Conservation (phyloP, 1,139 yeast genomes). For the Wickerhamomyces sp. region DNA sequence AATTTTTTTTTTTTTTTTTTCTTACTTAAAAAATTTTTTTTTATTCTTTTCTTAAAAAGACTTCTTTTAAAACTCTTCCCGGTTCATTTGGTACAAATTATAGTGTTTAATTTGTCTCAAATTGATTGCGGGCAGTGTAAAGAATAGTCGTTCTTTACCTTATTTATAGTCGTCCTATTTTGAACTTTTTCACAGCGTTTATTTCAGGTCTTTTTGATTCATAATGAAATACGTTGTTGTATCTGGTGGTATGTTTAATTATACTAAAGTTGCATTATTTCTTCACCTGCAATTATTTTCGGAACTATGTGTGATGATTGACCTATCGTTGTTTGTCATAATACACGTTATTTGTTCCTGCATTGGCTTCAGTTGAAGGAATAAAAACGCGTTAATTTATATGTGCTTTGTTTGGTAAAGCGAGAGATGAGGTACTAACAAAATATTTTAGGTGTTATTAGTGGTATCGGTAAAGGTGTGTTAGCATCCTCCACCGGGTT, state of each 20-base stretch:
- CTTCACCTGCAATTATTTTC: too few relatives aligned
- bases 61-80: not conserved
- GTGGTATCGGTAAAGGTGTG: slow-evolving; percentile 99
- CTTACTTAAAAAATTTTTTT: not conserved
- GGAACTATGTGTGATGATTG: not conserved
- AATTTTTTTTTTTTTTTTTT: not conserved
- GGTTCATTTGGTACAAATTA: not conserved
- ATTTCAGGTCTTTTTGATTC: not conserved
- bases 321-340: not conserved
- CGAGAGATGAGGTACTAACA: not conserved
- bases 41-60: not conserved
- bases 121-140: slow-evolving; percentile 1
- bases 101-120: not conserved
- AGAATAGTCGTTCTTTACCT: slow-evolving; percentile 2
- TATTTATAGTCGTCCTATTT: not conserved
- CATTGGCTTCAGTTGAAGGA: not conserved
- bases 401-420: not conserved
- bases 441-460: slow-evolving; percentile 57
- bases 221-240: slow-evolving; percentile 97
- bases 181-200: not conserved
- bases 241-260: slow-evolving; percentile 61
- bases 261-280: too few relatives aligned
- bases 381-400: slow-evolving; percentile 1
- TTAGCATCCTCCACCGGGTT: slow-evolving; percentile 94
- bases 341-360: not conserved